These are phyloP conservation scores for Debaryomycetaceae sp. DNA, from an alignment of 1,139 yeast genomes.

Conservation along the genomic window DNA sequence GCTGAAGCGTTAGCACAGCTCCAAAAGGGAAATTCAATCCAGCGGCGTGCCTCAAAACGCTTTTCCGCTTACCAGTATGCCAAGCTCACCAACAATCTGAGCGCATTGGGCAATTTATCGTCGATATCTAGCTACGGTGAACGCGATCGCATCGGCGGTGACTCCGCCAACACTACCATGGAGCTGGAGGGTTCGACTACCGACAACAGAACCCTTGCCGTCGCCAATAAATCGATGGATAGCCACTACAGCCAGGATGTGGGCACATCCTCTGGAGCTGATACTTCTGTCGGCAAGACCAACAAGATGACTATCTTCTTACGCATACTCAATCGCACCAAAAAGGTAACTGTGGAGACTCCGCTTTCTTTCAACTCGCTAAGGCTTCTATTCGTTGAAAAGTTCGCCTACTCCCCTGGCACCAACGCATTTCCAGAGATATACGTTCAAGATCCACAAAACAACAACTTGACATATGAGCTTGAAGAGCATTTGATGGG, in stretches of 20 bases:
- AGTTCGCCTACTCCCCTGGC: slow-evolving; percentile 80
- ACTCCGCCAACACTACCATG: slow-evolving; percentile 1
- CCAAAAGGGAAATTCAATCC: slow-evolving; percentile 76
- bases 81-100: slow-evolving; percentile 56
- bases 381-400: slow-evolving; percentile 76
- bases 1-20: slow-evolving; percentile 65
- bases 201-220: neutral
- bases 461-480: slow-evolving; percentile 62
- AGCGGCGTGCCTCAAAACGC: slow-evolving; percentile 86
- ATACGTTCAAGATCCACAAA: slow-evolving; percentile 60
- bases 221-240: too few relatives aligned
- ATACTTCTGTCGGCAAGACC: slow-evolving; percentile 2
- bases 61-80: slow-evolving; percentile 93
- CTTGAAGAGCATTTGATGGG: slow-evolving; percentile 63
- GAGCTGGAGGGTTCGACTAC: neutral
- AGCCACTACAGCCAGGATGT: too few relatives aligned
- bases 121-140: slow-evolving; percentile 2
- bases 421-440: slow-evolving; percentile 73
- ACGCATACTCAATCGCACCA: slow-evolving; percentile 55
- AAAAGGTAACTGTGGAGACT: slow-evolving; percentile 49
- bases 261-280: too few relatives aligned
- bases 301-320: slow-evolving; percentile 37
- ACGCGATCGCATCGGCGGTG: too few relatives aligned
- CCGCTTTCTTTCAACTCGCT: slow-evolving; percentile 62
- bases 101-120: slow-evolving; percentile 19